These are phyloP conservation scores for Simplicillium aogashimaense DNA, from an alignment of 2,329 filamentous ascomycete genomes.

Conservation along the genomic window DNA sequence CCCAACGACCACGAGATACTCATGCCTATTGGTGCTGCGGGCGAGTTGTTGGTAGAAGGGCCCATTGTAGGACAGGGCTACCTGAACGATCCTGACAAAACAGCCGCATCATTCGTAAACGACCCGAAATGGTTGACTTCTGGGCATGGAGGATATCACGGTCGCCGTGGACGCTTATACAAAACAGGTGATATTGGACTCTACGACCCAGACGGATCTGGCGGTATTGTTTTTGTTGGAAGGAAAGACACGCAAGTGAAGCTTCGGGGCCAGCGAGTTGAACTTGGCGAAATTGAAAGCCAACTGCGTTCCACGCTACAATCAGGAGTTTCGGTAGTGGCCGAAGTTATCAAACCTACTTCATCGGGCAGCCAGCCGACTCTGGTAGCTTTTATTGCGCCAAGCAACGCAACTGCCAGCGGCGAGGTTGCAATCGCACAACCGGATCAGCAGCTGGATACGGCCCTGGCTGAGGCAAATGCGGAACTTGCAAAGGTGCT, in stretches of 20 bases:
- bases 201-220: background rate
- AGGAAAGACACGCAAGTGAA: background rate
- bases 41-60: slow-evolving; percentile 18
- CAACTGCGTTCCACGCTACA: background rate
- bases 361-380: background rate
- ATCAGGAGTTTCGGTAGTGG: background rate
- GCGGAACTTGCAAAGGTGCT: background rate
- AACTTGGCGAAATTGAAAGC: background rate
- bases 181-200: background rate
- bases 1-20: slow-evolving; percentile 11
- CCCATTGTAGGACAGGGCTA: slow-evolving; percentile 14
- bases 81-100: slow-evolving; percentile 11
- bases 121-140: background rate
- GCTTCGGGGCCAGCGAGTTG: background rate
- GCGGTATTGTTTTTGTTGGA: background rate
- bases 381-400: background rate
- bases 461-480: background rate
- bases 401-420: background rate
- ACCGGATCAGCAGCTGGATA: background rate
- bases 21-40: slow-evolving; percentile 11
- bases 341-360: background rate
- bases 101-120: slow-evolving; percentile 14
- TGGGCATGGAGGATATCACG: background rate
- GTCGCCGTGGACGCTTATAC: background rate
- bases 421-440: background rate